Conservation (phyloP, 441 rosid species). For the Eugenia klotzschiana region DNA sequence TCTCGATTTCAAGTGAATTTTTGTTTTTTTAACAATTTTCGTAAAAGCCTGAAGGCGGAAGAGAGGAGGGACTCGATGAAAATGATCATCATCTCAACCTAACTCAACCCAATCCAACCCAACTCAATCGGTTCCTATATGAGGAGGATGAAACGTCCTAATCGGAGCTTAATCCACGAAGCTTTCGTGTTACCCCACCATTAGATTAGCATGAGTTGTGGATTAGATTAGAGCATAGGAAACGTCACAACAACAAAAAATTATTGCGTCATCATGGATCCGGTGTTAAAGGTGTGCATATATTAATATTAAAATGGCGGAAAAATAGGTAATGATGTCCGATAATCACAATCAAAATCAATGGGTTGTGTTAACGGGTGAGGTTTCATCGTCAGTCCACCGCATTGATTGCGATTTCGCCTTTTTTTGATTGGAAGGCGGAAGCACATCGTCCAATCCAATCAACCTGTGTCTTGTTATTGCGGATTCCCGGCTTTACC, state of each 20-base stretch:
- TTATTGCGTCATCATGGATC: neutral
- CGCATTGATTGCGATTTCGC: conserved; percentile 3
- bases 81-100: neutral
- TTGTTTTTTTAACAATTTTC: no score
- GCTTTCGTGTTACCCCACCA: neutral
- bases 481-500: neutral
- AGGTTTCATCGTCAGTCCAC: neutral
- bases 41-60: neutral
- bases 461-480: neutral
- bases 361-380: neutral
- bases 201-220: neutral
- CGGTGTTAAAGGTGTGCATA: no score
- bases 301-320: no score
- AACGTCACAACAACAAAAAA: neutral
- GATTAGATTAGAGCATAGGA: neutral
- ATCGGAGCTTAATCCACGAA: neutral
- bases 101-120: no score
- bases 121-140: neutral
- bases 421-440: conserved; percentile 7
- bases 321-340: neutral
- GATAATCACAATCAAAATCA: neutral
- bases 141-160: neutral
- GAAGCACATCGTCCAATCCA: neutral
- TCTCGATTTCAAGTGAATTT: no score
- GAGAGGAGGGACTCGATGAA: neutral